A percentile compares a stretch with the other conserved stretches of the same genome.
These are phyloP conservation scores for Diaporthe citri DNA, from an alignment of 2,329 filamentous ascomycete genomes.

Conservation along the genomic window DNA sequence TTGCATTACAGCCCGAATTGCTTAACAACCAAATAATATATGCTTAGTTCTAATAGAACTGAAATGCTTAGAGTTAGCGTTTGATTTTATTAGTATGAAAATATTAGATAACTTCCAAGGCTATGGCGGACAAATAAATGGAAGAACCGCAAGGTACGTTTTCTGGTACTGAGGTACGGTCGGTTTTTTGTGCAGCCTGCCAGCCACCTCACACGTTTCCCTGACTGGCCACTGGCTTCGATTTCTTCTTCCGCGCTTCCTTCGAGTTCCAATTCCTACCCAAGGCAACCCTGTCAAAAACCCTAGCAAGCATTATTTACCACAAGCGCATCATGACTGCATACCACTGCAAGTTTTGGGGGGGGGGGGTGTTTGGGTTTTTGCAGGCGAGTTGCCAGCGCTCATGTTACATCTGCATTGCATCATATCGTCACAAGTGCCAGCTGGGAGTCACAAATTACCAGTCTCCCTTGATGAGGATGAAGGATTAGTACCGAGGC, in stretches of 20 bases:
- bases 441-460: conserved; percentile 16
- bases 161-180: too few relatives aligned
- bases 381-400: conserved; percentile 5
- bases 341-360: neutral
- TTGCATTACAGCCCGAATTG: too few relatives aligned
- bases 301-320: conserved; percentile 8
- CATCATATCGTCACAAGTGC: conserved; percentile 37
- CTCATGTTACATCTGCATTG: conserved; percentile 32
- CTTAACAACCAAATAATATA: too few relatives aligned
- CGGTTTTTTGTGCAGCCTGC: too few relatives aligned
- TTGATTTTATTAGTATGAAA: too few relatives aligned
- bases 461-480: neutral
- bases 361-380: neutral
- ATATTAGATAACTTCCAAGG: too few relatives aligned
- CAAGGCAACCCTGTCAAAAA: conserved; percentile 8
- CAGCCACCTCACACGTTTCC: conserved; percentile 10
- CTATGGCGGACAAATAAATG: too few relatives aligned
- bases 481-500: conserved; percentile 2
- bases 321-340: conserved; percentile 12
- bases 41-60: too few relatives aligned
- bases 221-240: conserved; percentile 25
- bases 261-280: conserved; percentile 10
- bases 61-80: too few relatives aligned
- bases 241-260: conserved; percentile 28
- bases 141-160: too few relatives aligned